Evolutionary conservation across 2,329 filamentous ascomycete species (phyloP).

Genomic region (Talaromyces verruculosus): DNA sequence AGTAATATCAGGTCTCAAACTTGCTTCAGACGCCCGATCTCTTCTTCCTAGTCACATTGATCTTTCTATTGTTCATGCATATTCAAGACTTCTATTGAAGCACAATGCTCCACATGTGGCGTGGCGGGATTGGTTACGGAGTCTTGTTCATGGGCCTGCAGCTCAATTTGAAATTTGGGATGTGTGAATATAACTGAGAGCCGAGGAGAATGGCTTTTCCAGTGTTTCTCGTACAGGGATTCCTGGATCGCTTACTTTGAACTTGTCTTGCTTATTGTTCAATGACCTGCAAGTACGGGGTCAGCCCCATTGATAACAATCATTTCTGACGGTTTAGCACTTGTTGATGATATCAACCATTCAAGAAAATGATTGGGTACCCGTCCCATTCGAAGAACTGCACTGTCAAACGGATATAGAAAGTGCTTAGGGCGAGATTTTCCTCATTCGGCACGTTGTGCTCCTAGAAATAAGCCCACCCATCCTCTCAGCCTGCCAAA

Average conservation of each 20-base stretch:
- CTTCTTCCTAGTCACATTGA: neutral
- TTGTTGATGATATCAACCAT: neutral
- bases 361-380: neutral
- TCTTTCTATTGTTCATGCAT: conserved; percentile 5
- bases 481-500: neutral
- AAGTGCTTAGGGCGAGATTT: neutral
- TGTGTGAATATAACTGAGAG: neutral
- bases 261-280: neutral
- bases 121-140: conserved; percentile 5
- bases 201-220: neutral
- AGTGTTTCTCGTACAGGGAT: neutral
- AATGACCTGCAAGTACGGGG: neutral
- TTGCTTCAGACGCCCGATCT: neutral
- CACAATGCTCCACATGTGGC: neutral
- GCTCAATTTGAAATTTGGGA: neutral
- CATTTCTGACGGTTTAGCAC: neutral
- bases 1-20: neutral
- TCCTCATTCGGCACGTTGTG: neutral
- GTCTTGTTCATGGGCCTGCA: neutral
- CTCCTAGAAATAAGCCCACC: neutral
- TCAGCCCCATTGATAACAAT: neutral
- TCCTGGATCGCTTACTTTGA: neutral
- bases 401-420: neutral
- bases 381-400: neutral
- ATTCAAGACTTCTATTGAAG: neutral